phyloP scores from a whole-genome alignment of 192 early-diverging fungal genomes.

The Coemansia sp. region DNA sequence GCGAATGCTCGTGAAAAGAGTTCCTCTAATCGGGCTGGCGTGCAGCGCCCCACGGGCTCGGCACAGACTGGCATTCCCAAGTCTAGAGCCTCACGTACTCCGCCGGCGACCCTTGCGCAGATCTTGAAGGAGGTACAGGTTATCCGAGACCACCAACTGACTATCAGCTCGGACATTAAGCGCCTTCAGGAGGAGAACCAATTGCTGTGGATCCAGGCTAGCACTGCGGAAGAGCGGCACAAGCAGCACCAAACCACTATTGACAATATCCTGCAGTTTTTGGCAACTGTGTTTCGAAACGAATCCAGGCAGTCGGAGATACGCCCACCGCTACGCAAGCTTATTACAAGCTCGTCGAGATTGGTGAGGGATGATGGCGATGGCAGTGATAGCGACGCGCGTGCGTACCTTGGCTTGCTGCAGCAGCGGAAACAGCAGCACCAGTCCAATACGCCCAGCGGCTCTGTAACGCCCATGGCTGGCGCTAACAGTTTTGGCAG shows the following conservation, averaged over 20 bases:
- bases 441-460: neutral
- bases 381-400: neutral
- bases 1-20: neutral
- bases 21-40: neutral
- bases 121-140: conserved; percentile 77
- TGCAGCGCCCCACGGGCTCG: neutral
- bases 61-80: neutral
- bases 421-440: conserved; percentile 9
- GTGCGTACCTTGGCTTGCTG: neutral
- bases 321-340: conserved; percentile 39
- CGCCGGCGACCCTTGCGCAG: conserved; percentile 23
- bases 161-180: conserved; percentile 83
- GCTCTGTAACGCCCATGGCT: neutral
- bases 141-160: conserved; percentile 87
- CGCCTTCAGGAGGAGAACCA: conserved; percentile 86
- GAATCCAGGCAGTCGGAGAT: conserved; percentile 41
- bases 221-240: conserved; percentile 71
- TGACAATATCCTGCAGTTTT: conserved; percentile 89
- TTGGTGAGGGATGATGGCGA: neutral
- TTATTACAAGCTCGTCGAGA: conserved; percentile 14
- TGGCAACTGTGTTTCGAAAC: conserved; percentile 79
- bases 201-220: conserved; percentile 83
- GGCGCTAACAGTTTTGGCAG: neutral
- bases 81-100: conserved; percentile 20
- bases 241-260: conserved; percentile 87